Percentiles rank a stretch among this genome's conserved stretches.
These are phyloP conservation scores for Tarenaya hassleriana DNA, from an alignment of 345 rosid species.

Conservation along the genomic window DNA sequence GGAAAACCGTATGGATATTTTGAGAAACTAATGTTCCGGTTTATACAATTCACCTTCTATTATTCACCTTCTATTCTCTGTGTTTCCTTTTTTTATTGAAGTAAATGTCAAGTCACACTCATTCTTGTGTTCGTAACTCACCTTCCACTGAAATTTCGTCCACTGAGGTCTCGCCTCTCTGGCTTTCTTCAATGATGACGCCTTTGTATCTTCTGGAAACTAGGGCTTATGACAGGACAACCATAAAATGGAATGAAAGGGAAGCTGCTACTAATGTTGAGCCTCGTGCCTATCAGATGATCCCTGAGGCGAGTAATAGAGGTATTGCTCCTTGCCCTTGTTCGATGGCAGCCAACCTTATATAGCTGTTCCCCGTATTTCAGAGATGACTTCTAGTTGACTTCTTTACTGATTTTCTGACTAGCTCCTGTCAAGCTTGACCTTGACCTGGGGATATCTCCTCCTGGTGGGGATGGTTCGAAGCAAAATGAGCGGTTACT, in stretches of 20 bases:
- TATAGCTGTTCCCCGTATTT: not conserved
- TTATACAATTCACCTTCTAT: not conserved
- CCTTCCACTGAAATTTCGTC: too few species aligned
- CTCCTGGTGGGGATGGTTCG: conserved; percentile 28
- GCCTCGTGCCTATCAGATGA: conserved; percentile 59
- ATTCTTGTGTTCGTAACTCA: too few species aligned
- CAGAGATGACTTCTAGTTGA: not conserved
- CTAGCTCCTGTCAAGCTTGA: conserved; percentile 47
- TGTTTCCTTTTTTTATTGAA: too few species aligned
- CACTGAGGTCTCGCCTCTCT: too few species aligned
- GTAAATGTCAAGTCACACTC: too few species aligned
- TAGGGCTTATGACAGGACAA: conserved; percentile 66
- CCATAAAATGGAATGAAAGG: conserved; percentile 68
- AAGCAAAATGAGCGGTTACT: conserved; percentile 33
- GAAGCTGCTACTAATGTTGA: conserved; percentile 85
- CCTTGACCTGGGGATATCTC: conserved; percentile 54
- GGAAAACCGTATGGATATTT: conserved; percentile 69
- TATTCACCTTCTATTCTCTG: too few species aligned
- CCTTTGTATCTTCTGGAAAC: conserved; percentile 39
- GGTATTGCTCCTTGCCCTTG: conserved; percentile 27
- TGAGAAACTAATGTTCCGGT: conserved; percentile 15
- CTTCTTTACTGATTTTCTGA: conserved; percentile 8
- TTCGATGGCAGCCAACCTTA: not conserved
- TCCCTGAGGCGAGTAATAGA: conserved; percentile 41
- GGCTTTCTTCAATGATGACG: conserved; percentile 30